A percentile compares a stretch with the other conserved stretches of the same genome.
Conservation (phyloP, 2,329 filamentous ascomycete species). For the Hymenoscyphus scutula region DNA sequence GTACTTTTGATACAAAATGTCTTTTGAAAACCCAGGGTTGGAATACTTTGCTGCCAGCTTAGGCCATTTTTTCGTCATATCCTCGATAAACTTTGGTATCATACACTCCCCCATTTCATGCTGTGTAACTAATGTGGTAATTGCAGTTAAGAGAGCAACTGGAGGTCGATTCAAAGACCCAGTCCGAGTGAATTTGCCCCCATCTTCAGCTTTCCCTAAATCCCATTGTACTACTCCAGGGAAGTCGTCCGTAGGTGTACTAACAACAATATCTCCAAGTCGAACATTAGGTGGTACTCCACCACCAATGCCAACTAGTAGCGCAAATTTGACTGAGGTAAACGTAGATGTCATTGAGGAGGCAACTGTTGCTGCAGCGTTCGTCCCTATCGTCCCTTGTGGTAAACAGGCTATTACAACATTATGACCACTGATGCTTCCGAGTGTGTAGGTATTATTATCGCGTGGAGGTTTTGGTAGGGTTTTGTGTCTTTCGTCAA, state of each 20-base stretch:
- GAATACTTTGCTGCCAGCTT: too few species aligned
- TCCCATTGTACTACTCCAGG: slow-evolving; percentile 24
- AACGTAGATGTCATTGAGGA: slow-evolving; percentile 35
- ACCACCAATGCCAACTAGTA: slow-evolving; percentile 24
- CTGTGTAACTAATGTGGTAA: slow-evolving; percentile 10
- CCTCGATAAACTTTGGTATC: too few species aligned
- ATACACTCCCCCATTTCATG: slow-evolving; percentile 9
- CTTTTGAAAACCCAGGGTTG: neutral
- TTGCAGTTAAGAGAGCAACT: slow-evolving; percentile 11
- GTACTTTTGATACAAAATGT: neutral
- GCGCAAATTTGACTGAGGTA: slow-evolving; percentile 23
- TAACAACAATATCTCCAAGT: slow-evolving; percentile 23
- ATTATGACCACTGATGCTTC: slow-evolving; percentile 30
- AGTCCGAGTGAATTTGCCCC: slow-evolving; percentile 11
- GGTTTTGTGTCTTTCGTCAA: slow-evolving; percentile 26
- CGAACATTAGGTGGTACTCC: slow-evolving; percentile 24
- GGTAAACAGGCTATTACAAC: slow-evolving; percentile 32
- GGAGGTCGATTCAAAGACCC: slow-evolving; percentile 18
- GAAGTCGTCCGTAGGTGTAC: slow-evolving; percentile 13
- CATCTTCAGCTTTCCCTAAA: slow-evolving; percentile 19
- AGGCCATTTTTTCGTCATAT: too few species aligned
- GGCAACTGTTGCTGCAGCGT: slow-evolving; percentile 35
- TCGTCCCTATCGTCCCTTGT: slow-evolving; percentile 36
- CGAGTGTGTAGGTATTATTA: slow-evolving; percentile 30
- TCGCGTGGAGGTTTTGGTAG: slow-evolving; percentile 15